Evolutionary conservation across 352 stramenopile genomes (phyloP).

Genomic region (Blastocystis sp.): DNA sequence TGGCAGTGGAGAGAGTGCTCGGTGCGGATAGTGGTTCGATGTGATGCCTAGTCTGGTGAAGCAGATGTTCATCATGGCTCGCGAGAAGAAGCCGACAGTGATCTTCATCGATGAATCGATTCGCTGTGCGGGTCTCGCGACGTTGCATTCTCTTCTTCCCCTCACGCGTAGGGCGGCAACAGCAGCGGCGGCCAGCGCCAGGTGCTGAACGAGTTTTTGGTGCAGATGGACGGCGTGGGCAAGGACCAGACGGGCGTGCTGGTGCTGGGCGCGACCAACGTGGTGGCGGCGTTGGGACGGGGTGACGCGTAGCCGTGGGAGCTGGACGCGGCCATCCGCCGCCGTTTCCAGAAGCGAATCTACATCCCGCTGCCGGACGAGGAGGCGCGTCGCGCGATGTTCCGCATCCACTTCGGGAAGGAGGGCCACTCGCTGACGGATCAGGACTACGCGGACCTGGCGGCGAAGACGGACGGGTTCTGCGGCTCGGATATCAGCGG

Average conservation of each 20-base stretch:
- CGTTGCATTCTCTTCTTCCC: background rate
- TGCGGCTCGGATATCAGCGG: conserved; percentile 93
- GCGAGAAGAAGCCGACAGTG: conserved; percentile 84
- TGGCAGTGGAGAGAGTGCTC: conserved; percentile 89
- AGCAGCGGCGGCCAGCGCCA: conserved; percentile 89
- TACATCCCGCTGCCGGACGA: conserved; percentile 89
- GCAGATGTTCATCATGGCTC: conserved; percentile 95
- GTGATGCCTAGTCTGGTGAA: conserved; percentile 84
- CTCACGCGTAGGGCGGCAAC: conserved; percentile 71
- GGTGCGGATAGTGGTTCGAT: conserved; percentile 76
- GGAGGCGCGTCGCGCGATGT: conserved; percentile 84
- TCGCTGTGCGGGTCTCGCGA: conserved; percentile 83
- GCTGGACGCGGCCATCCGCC: conserved; percentile 84
- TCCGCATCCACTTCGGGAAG: conserved; percentile 92
- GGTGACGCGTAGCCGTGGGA: conserved; percentile 81
- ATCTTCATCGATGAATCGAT: conserved; percentile 98
- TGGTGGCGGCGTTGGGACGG: conserved; percentile 70
- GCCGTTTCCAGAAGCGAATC: conserved; percentile 86
- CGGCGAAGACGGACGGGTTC: conserved; percentile 86
- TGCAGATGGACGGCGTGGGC: conserved; percentile 91
- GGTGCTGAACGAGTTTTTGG: conserved; percentile 95
- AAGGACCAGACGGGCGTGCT: conserved; percentile 85
- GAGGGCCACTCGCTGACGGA: conserved; percentile 88
- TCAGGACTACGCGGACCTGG: conserved; percentile 87
- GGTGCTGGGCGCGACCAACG: conserved; percentile 92